These are phyloP conservation scores for Coniferiporia weirii DNA, from an alignment of 1,284 basidiomycete species.

Conservation along the genomic window DNA sequence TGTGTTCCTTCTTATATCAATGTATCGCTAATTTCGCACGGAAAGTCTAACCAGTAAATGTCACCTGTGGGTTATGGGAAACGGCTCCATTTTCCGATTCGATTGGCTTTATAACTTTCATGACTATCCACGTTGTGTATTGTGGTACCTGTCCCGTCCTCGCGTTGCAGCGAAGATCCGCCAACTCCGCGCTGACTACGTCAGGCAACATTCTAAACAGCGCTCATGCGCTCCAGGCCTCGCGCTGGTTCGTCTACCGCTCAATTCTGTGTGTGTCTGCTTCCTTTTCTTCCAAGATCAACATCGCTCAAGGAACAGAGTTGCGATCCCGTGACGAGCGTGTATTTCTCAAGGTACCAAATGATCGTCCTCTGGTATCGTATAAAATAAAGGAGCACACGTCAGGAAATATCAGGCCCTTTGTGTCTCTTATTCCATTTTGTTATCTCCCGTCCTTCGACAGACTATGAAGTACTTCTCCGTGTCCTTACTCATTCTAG, in stretches of 20 bases:
- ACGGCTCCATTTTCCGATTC: too few species aligned
- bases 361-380: not conserved
- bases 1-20: too few species aligned
- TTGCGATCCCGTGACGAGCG: not conserved
- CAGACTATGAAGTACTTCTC: slow-evolving; percentile 13
- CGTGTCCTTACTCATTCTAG: slow-evolving; percentile 5
- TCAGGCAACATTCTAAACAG: not conserved
- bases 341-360: not conserved
- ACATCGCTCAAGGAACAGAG: not conserved
- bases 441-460: not conserved
- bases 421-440: not conserved
- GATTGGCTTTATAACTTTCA: too few species aligned
- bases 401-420: not conserved
- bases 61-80: too few species aligned
- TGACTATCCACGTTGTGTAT: too few species aligned
- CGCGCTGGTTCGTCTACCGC: not conserved
- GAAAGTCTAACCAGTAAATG: too few species aligned
- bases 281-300: not conserved
- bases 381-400: not conserved
- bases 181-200: not conserved
- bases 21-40: too few species aligned
- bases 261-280: not conserved
- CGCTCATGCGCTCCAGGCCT: not conserved
- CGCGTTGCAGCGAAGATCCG: too few species aligned
- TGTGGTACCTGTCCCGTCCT: too few species aligned